These are phyloP conservation scores for Cytospora mali DNA, from an alignment of 2,329 filamentous ascomycete genomes.

Conservation along the genomic window DNA sequence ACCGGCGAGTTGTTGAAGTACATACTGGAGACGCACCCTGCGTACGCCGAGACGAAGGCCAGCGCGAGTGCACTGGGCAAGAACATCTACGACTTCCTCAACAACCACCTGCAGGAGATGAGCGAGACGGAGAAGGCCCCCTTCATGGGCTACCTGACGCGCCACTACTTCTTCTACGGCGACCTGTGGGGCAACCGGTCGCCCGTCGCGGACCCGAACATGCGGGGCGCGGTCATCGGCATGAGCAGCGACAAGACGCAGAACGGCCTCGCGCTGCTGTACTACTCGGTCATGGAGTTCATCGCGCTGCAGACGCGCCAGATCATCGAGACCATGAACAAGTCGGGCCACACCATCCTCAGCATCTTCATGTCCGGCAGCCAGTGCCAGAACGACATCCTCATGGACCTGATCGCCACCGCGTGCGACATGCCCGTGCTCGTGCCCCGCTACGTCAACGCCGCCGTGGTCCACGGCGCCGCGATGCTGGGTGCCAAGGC, in stretches of 20 bases:
- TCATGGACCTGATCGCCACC: conserved; percentile 90
- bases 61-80: conserved; percentile 79
- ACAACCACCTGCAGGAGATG: conserved; percentile 80
- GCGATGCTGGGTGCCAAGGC: conserved; percentile 98
- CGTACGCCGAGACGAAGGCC: conserved; percentile 77
- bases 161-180: conserved; percentile 98
- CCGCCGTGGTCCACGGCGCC: conserved; percentile 95
- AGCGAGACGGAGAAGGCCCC: conserved; percentile 70
- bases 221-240: conserved; percentile 88
- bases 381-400: conserved; percentile 91
- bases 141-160: conserved; percentile 79
- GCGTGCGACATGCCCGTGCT: conserved; percentile 90
- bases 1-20: conserved; percentile 94
- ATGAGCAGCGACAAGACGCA: conserved; percentile 84
- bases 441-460: conserved; percentile 91
- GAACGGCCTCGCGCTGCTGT: conserved; percentile 85
- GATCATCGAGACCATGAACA: conserved; percentile 94
- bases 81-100: conserved; percentile 95
- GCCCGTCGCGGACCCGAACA: conserved; percentile 87
- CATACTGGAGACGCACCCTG: conserved; percentile 92
- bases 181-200: conserved; percentile 97
- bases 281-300: conserved; percentile 97
- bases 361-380: conserved; percentile 99
- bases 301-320: conserved; percentile 96
- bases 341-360: conserved; percentile 79